Evolutionary conservation across 768 basidiomycete species (phyloP).

Genomic region (Inosperma sp.): DNA sequence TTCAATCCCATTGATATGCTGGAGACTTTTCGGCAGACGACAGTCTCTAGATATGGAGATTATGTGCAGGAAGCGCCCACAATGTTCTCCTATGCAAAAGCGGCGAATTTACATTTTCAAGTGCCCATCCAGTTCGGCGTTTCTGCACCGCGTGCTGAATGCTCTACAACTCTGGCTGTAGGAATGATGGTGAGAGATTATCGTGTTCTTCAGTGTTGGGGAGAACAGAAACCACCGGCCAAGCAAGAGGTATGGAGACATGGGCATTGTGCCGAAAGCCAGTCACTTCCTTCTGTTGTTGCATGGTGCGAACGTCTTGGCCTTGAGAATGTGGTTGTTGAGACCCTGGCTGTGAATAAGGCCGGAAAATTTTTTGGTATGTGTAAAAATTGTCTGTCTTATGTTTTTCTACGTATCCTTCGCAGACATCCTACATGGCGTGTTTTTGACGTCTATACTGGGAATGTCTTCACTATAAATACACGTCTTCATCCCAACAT

Average conservation of each 20-base stretch:
- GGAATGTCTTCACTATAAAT: not conserved
- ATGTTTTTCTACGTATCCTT: not conserved
- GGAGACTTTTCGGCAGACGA: not conserved
- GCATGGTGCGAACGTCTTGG: constrained; percentile 4
- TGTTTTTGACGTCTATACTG: not conserved
- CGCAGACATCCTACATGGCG: not conserved
- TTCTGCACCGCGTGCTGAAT: not conserved
- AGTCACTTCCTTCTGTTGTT: constrained; percentile 7
- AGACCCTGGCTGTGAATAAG: constrained; percentile 2
- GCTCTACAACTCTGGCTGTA: not conserved
- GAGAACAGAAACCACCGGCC: not conserved
- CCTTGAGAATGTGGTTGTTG: constrained; percentile 4
- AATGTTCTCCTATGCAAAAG: not conserved
- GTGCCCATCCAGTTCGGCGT: not conserved
- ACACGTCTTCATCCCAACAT: no score
- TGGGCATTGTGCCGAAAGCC: constrained; percentile 8
- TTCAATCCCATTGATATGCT: not conserved
- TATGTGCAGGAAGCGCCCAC: not conserved
- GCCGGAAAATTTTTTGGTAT: not conserved
- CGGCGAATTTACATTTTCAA: no score
- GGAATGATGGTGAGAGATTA: not conserved
- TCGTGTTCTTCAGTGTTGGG: constrained; percentile 4
- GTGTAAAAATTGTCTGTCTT: not conserved
- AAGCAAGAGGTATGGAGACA: constrained; percentile 6
- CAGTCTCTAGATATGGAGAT: not conserved